Evolutionary conservation across 2,329 filamentous ascomycete genomes (phyloP).

Genomic region (Ophiocordyceps camponoti-leonardi): DNA sequence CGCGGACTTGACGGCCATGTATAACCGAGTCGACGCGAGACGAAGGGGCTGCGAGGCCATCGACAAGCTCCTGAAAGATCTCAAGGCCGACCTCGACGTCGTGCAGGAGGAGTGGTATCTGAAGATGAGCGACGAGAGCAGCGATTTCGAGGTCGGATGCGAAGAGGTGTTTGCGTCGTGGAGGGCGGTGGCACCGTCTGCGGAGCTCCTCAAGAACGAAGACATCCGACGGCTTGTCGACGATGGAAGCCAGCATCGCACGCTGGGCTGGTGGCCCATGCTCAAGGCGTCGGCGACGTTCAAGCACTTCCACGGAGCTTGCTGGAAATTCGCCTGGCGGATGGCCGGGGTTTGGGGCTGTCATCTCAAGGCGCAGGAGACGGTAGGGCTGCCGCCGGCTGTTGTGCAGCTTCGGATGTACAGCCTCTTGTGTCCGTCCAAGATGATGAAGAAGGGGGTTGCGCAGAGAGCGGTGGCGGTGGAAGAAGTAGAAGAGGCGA

Average conservation of each 20-base stretch:
- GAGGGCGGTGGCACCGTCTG: not conserved
- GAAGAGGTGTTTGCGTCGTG: slow-evolving; percentile 2
- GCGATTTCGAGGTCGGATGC: slow-evolving; percentile 10
- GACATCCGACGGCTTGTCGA: slow-evolving; percentile 12
- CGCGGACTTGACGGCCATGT: slow-evolving; percentile 6
- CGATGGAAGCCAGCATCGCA: slow-evolving; percentile 6
- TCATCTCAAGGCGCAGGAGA: not conserved
- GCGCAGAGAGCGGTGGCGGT: not conserved
- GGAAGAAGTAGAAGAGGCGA: too few relatives aligned
- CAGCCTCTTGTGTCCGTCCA: not conserved
- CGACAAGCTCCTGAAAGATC: slow-evolving; percentile 12
- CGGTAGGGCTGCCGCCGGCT: not conserved
- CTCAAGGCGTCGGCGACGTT: slow-evolving; percentile 33
- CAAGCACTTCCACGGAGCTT: slow-evolving; percentile 11
- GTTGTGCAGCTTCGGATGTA: not conserved
- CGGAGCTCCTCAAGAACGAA: slow-evolving; percentile 5
- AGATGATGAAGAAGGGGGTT: not conserved
- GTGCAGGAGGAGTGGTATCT: slow-evolving; percentile 18
- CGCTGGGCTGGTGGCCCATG: slow-evolving; percentile 25
- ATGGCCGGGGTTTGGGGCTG: slow-evolving; percentile 19
- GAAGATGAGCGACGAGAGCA: slow-evolving; percentile 3
- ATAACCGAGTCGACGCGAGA: slow-evolving; percentile 16
- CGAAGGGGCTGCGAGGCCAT: slow-evolving; percentile 6
- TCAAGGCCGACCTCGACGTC: slow-evolving; percentile 16
- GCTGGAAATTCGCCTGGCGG: slow-evolving; percentile 23